phyloP scores from a whole-genome alignment of 2,329 filamentous ascomycete genomes.

The Pleurostoma richardsiae region DNA sequence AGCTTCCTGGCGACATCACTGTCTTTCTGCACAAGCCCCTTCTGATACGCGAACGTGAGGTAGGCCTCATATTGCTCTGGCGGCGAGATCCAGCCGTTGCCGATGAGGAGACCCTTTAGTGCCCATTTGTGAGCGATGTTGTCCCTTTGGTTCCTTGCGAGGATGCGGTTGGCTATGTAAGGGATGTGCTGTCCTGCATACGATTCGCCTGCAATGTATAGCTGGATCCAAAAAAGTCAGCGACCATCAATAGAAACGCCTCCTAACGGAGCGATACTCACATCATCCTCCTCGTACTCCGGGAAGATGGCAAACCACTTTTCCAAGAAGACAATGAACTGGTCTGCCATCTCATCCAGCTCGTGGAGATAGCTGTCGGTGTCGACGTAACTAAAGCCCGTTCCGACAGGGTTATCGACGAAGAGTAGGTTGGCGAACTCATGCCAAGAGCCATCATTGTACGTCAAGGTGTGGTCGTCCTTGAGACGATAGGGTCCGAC shows the following conservation, averaged over 20 bases:
- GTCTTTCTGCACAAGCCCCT: conserved; percentile 64
- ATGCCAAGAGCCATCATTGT: conserved; percentile 96
- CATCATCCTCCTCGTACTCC: conserved; percentile 86
- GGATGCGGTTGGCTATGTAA: conserved; percentile 87
- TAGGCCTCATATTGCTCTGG: conserved; percentile 86
- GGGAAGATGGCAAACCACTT: conserved; percentile 90
- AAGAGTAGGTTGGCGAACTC: conserved; percentile 97
- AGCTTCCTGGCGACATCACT: conserved; percentile 60
- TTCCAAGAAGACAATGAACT: conserved; percentile 84
- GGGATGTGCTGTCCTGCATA: conserved; percentile 97
- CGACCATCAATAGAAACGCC: not conserved
- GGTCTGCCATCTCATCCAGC: conserved; percentile 79
- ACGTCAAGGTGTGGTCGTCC: conserved; percentile 63
- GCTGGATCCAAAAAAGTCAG: conserved; percentile 39
- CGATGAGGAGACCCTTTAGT: conserved; percentile 81
- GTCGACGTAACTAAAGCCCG: conserved; percentile 92
- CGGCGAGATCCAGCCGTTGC: conserved; percentile 96
- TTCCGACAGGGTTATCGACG: conserved; percentile 94
- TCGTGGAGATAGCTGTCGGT: conserved; percentile 83
- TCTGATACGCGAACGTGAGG: conserved; percentile 73
- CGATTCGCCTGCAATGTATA: conserved; percentile 94
- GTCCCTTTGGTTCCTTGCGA: conserved; percentile 74
- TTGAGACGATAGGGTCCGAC: conserved; percentile 87
- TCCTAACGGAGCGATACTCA: conserved; percentile 40
- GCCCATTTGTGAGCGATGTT: conserved; percentile 59